These are phyloP conservation scores for Fusarium sp. DNA, from an alignment of 2,329 filamentous ascomycete genomes.

Conservation along the genomic window DNA sequence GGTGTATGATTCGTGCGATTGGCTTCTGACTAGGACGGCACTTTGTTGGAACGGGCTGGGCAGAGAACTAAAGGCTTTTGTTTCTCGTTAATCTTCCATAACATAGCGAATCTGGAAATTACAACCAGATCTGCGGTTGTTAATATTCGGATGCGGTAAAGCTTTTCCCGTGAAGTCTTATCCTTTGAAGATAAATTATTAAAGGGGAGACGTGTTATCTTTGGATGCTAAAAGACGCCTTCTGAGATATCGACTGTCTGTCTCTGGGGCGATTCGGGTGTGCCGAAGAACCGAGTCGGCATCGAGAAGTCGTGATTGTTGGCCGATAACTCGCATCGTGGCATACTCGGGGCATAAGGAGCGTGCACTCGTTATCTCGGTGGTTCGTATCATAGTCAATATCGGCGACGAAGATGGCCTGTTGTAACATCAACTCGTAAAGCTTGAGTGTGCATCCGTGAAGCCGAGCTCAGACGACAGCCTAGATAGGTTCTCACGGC, in stretches of 20 bases:
- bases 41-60: background rate
- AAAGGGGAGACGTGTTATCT: background rate
- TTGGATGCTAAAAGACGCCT: background rate
- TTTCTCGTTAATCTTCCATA: background rate
- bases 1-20: slow-evolving; percentile 12
- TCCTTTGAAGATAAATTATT: background rate
- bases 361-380: background rate
- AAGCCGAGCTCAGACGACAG: background rate
- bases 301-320: background rate
- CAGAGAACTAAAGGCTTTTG: background rate
- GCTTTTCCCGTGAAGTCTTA: background rate
- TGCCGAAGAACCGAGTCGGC: background rate
- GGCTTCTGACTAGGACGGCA: background rate
- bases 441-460: background rate
- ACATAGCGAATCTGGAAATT: background rate
- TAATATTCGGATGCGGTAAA: background rate
- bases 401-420: background rate
- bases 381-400: background rate
- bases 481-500: background rate
- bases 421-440: background rate
- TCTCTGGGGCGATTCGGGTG: background rate
- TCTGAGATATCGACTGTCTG: background rate
- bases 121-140: background rate
- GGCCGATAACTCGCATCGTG: background rate
- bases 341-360: accelerated